Conservation (phyloP, 352 stramenopile species). For the Pythium utonaiense region DNA sequence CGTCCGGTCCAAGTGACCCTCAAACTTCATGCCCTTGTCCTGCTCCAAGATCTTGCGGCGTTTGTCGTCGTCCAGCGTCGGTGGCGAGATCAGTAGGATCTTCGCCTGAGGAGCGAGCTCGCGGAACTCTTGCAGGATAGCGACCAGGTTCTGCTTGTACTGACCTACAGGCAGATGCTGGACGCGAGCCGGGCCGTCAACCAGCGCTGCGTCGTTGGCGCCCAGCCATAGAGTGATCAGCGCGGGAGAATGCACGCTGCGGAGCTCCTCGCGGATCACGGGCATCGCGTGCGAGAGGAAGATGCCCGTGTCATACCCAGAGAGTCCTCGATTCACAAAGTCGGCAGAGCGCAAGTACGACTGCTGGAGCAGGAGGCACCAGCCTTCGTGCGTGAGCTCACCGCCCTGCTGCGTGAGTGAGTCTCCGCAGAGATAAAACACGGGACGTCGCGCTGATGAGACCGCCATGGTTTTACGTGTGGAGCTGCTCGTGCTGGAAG, state of each 20-base stretch:
- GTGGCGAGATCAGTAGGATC: slow-evolving; percentile 51
- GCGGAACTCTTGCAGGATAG: slow-evolving; percentile 29
- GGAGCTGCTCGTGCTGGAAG: too few relatives aligned
- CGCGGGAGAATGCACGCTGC: slow-evolving; percentile 11
- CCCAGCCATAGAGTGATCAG: slow-evolving; percentile 51
- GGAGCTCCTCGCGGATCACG: slow-evolving; percentile 31
- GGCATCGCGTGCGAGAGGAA: slow-evolving; percentile 31
- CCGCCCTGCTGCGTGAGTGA: slow-evolving; percentile 55
- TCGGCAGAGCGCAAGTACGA: slow-evolving; percentile 52
- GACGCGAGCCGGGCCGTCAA: slow-evolving; percentile 21
- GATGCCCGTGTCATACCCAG: slow-evolving; percentile 50
- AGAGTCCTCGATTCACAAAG: slow-evolving; percentile 49
- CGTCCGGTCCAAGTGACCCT: slow-evolving; percentile 10
- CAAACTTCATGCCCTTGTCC: too few relatives aligned
- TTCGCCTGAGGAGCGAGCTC: slow-evolving; percentile 21
- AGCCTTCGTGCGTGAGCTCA: slow-evolving; percentile 29
- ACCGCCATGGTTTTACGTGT: too few relatives aligned
- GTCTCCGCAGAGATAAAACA: slow-evolving; percentile 54
- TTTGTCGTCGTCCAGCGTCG: slow-evolving; percentile 40
- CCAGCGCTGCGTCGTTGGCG: slow-evolving; percentile 53
- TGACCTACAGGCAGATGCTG: slow-evolving; percentile 51
- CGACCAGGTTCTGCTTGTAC: slow-evolving; percentile 39
- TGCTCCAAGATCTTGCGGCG: not conserved
- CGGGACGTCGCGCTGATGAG: slow-evolving; percentile 23
- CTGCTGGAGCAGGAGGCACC: slow-evolving; percentile 39